Evolutionary conservation across 2,329 filamentous ascomycete genomes (phyloP).

Genomic region (Fusarium paranaense): DNA sequence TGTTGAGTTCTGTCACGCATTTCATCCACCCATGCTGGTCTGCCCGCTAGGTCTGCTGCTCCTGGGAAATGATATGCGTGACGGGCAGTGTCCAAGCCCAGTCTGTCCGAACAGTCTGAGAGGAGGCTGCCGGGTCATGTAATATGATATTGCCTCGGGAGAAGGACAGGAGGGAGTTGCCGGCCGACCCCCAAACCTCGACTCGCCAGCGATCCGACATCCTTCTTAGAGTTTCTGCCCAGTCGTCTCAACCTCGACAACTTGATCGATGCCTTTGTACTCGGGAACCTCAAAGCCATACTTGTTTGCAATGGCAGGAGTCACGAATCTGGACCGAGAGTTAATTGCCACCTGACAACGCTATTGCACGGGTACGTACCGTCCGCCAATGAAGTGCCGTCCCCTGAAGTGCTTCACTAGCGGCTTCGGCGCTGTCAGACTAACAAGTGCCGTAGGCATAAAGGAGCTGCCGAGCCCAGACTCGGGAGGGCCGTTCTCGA

Average conservation of each 20-base stretch:
- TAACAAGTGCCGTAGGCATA: conserved; percentile 83
- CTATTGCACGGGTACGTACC: conserved; percentile 60
- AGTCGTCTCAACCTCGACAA: conserved; percentile 76
- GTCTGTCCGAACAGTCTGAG: conserved; percentile 69
- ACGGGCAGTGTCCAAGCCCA: conserved; percentile 68
- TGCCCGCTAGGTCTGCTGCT: conserved; percentile 60
- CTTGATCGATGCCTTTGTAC: conserved; percentile 89
- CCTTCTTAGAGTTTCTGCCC: conserved; percentile 64
- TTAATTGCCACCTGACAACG: conserved; percentile 26
- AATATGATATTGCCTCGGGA: conserved; percentile 39
- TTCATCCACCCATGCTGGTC: conserved; percentile 59
- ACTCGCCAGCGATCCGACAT: conserved; percentile 3
- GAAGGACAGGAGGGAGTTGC: conserved; percentile 14
- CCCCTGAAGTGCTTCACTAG: conserved; percentile 86
- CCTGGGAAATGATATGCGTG: conserved; percentile 59
- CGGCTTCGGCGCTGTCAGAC: conserved; percentile 93
- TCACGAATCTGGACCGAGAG: conserved; percentile 74
- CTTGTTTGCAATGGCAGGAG: conserved; percentile 81
- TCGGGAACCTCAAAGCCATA: conserved; percentile 85
- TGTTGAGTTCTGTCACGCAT: conserved; percentile 66
- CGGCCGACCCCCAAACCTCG: conserved; percentile 11
- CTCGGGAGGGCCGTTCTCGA: conserved; percentile 84
- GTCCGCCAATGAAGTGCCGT: conserved; percentile 90
- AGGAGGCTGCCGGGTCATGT: conserved; percentile 68
- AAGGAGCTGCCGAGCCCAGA: conserved; percentile 84